A percentile compares a stretch with the other conserved stretches of the same genome.
These are phyloP conservation scores for Mycena kentingensis DNA, from an alignment of 768 basidiomycete species.

Conservation along the genomic window DNA sequence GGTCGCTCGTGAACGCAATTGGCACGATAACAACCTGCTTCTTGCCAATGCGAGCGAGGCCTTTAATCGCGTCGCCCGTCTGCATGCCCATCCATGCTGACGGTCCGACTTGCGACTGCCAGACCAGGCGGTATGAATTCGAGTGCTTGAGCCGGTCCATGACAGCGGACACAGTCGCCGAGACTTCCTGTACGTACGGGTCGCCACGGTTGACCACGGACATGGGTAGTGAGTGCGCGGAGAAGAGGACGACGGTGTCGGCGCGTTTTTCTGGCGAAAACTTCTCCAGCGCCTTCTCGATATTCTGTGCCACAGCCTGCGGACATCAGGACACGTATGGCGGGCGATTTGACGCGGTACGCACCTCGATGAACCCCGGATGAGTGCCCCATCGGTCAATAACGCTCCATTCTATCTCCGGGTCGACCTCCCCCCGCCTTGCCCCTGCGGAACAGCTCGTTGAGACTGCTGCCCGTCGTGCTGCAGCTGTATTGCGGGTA, in stretches of 20 bases:
- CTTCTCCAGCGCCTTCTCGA: conserved; percentile 77
- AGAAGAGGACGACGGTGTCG: conserved; percentile 86
- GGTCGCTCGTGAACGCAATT: conserved; percentile 98
- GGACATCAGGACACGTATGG: too few relatives aligned
- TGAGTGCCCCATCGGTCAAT: conserved; percentile 98
- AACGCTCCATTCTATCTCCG: conserved; percentile 88
- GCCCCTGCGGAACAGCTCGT: conserved; percentile 79
- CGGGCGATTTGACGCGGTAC: conserved; percentile 24
- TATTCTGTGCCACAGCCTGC: conserved; percentile 89
- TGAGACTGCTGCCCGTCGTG: conserved; percentile 96
- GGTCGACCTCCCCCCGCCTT: conserved; percentile 61
- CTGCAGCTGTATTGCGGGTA: conserved; percentile 99
- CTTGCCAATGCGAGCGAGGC: conserved; percentile 71
- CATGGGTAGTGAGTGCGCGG: conserved; percentile 97
- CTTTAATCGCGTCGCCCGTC: conserved; percentile 89
- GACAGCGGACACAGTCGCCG: conserved; percentile 89
- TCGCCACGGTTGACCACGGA: conserved; percentile 98
- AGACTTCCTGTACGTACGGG: conserved; percentile 94
- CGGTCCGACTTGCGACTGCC: conserved; percentile 98
- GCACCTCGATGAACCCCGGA: conserved; percentile 89
- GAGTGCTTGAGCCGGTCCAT: conserved; percentile 82
- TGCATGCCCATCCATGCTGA: conserved; percentile 99
- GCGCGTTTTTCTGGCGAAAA: conserved; percentile 73
- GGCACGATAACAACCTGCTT: conserved; percentile 85
- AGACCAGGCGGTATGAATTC: conserved; percentile 91